Evolutionary conservation across 345 rosid species (phyloP).

Genomic region (Corchorus olitorius): DNA sequence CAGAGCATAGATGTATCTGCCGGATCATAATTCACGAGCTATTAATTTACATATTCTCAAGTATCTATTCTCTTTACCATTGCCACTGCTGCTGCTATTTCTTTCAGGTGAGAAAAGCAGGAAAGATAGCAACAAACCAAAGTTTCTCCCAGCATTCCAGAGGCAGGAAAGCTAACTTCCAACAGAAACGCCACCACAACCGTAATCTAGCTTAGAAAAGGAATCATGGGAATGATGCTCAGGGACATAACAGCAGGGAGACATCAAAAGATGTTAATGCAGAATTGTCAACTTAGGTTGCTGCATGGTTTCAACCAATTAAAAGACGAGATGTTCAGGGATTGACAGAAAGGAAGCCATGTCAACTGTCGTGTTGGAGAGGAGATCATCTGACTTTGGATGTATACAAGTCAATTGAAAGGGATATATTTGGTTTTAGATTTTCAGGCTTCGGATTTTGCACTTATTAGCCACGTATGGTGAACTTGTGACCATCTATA

Average conservation of each 20-base stretch:
- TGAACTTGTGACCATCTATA: too few species aligned
- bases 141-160: background rate
- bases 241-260: background rate
- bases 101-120: conserved; percentile 19
- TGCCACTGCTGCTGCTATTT: conserved; percentile 1
- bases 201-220: background rate
- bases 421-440: background rate
- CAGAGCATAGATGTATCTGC: background rate
- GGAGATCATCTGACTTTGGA: conserved; percentile 9
- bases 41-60: too few species aligned
- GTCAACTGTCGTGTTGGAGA: background rate
- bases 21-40: background rate
- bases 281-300: conserved; percentile 5
- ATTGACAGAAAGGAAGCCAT: background rate
- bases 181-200: background rate
- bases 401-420: background rate
- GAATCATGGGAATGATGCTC: background rate
- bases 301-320: background rate
- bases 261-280: background rate
- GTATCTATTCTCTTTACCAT: background rate
- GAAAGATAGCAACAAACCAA: background rate
- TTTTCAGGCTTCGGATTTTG: background rate
- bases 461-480: too few species aligned
- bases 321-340: background rate
- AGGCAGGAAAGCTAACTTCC: background rate